Percentiles rank a stretch among this genome's conserved stretches.
Evolutionary conservation across 306 rosid genomes (phyloP).

Genomic region (Castanea sativa): DNA sequence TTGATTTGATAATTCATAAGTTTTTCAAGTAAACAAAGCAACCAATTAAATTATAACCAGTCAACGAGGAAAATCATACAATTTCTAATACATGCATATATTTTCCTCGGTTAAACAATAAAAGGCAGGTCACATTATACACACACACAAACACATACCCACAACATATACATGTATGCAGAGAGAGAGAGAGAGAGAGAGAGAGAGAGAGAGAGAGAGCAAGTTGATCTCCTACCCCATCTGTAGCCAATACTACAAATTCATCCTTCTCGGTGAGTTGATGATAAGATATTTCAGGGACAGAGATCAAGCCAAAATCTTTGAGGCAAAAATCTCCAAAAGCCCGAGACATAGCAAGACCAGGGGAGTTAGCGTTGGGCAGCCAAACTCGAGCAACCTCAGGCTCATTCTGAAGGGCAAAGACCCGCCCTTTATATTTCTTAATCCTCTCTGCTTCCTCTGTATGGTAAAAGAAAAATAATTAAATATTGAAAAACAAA

Average conservation of each 20-base stretch:
- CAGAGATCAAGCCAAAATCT: slow-evolving; percentile 71
- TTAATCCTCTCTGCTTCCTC: slow-evolving; percentile 83
- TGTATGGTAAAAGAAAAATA: slow-evolving; percentile 16
- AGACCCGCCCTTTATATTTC: slow-evolving; percentile 72
- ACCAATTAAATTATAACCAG: neutral
- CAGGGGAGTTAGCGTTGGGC: slow-evolving; percentile 69
- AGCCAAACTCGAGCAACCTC: slow-evolving; percentile 71
- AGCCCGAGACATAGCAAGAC: slow-evolving; percentile 91
- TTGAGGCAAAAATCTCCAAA: slow-evolving; percentile 88
- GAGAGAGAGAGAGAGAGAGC: neutral
- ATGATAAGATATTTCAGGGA: slow-evolving; percentile 58
- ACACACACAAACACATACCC: no score
- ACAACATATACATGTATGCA: neutral
- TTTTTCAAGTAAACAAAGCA: neutral
- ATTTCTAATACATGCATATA: neutral
- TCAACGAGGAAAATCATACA: neutral
- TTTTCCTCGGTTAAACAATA: neutral
- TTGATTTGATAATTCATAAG: neutral
- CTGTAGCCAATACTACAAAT: slow-evolving; percentile 79
- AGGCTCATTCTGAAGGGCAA: slow-evolving; percentile 62
- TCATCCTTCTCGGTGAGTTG: slow-evolving; percentile 59
- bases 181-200: neutral
- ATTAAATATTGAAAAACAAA: neutral
- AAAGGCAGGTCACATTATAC: neutral
- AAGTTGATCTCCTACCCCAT: slow-evolving; percentile 55